Percentiles rank a stretch among this genome's conserved stretches.
Evolutionary conservation across 2,329 filamentous ascomycete genomes (phyloP).

Genomic region (Aspergillus glaucus): DNA sequence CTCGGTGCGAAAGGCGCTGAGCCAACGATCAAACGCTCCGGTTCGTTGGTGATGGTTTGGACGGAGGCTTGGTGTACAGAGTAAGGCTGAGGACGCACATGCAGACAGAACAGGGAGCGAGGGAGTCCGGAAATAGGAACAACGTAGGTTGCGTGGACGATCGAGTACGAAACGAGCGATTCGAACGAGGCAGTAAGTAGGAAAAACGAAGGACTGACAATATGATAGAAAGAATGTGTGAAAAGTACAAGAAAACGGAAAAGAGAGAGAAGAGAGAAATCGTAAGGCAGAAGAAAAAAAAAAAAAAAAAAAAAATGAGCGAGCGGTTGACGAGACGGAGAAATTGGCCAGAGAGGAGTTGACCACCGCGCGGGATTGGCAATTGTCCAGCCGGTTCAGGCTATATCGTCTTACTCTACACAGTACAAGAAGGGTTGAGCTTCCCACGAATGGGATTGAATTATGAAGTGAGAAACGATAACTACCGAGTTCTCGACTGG

Average conservation of each 20-base stretch:
- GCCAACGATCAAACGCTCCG: not conserved
- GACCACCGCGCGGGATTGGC: not conserved
- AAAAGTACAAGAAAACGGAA: not conserved
- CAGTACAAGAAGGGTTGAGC: too few species aligned
- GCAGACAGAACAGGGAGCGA: slow-evolving; percentile 3
- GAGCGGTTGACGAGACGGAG: not conserved
- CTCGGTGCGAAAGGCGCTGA: slow-evolving; percentile 12
- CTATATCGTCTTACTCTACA: too few species aligned
- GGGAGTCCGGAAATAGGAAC: not conserved
- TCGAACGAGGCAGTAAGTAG: not conserved
- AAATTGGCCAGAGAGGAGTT: not conserved
- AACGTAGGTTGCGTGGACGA: not conserved
- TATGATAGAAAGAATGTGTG: not conserved
- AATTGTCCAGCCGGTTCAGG: not conserved
- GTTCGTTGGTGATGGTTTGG: not conserved
- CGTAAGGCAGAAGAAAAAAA: not conserved
- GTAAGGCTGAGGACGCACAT: slow-evolving; percentile 1
- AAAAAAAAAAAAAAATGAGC: not conserved
- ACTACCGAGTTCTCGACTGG: not conserved
- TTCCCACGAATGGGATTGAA: too few species aligned
- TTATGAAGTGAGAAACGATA: too few species aligned
- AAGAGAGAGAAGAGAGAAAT: not conserved
- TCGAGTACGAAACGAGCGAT: not conserved
- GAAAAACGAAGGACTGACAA: not conserved
- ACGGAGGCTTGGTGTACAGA: not conserved